A percentile compares a stretch with the other conserved stretches of the same genome.
Conservation (phyloP, 768 basidiomycete species). For the Leccinum longicurvipes region DNA sequence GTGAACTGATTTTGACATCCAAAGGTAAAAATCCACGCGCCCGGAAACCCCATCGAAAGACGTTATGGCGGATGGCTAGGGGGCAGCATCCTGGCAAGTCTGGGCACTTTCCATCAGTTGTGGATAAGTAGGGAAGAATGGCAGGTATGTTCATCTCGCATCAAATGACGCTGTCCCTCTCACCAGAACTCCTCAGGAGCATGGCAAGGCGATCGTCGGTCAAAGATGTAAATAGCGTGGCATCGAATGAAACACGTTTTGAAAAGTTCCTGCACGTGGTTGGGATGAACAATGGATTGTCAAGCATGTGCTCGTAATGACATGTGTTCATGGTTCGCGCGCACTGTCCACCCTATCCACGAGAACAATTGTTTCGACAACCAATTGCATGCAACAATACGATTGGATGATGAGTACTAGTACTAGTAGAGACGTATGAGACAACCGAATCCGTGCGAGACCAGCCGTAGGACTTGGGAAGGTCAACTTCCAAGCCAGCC, state of each 20-base stretch:
- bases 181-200: slow-evolving; percentile 49
- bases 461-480: slow-evolving; percentile 25
- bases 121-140: slow-evolving; percentile 95
- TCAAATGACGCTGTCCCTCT: slow-evolving; percentile 2
- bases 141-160: slow-evolving; percentile 53
- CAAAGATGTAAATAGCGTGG: slow-evolving; percentile 73
- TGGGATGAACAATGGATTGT: not conserved
- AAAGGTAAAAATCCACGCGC: slow-evolving; percentile 88
- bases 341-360: not conserved
- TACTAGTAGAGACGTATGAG: slow-evolving; percentile 2
- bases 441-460: slow-evolving; percentile 9
- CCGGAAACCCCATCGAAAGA: slow-evolving; percentile 87
- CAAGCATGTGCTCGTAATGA: not conserved
- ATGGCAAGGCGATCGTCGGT: slow-evolving; percentile 77
- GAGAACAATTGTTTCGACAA: not conserved
- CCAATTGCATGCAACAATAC: slow-evolving; percentile 3
- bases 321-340: not conserved
- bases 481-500: slow-evolving; percentile 36
- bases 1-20: slow-evolving; percentile 15
- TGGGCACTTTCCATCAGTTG: slow-evolving; percentile 97
- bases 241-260: not conserved
- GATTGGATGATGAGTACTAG: slow-evolving; percentile 11
- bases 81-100: slow-evolving; percentile 88
- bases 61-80: slow-evolving; percentile 94
- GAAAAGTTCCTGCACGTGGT: not conserved